Conservation (phyloP, 2,329 filamentous ascomycete species). For the Chrysosporium keratinophilum region DNA sequence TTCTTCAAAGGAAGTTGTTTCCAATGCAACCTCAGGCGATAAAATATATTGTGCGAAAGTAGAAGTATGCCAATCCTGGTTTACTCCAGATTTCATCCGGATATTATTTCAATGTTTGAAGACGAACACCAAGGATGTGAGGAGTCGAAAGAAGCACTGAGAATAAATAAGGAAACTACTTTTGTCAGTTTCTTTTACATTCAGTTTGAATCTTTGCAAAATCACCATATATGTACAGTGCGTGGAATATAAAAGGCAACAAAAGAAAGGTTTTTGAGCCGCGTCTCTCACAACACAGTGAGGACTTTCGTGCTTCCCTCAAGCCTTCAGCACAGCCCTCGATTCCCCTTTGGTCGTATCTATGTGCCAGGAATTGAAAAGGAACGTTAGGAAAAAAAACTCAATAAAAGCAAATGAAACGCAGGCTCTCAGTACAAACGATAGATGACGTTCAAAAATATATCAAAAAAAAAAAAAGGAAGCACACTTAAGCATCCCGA, state of each 20-base stretch:
- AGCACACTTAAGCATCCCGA: constrained; percentile 17
- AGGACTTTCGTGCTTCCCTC: neutral
- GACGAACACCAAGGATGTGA: too few species aligned
- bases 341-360: neutral
- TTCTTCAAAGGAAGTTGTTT: too few species aligned
- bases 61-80: too few species aligned
- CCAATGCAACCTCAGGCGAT: too few species aligned
- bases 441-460: neutral
- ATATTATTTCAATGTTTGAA: too few species aligned
- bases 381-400: neutral
- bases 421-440: constrained; percentile 7
- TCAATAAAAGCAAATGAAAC: constrained; percentile 8
- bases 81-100: too few species aligned
- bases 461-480: constrained; percentile 13
- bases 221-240: constrained; percentile 10
- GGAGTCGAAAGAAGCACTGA: too few species aligned
- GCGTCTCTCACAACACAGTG: neutral
- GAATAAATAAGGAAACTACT: neutral
- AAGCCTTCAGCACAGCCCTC: neutral
- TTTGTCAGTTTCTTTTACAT: constrained; percentile 2
- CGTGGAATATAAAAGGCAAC: neutral
- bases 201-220: constrained; percentile 2
- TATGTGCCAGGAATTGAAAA: constrained; percentile 7
- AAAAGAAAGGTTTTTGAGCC: neutral
- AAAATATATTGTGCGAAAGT: too few species aligned